phyloP scores from a whole-genome alignment of 306 rosid genomes.

The Biancaea sappan region DNA sequence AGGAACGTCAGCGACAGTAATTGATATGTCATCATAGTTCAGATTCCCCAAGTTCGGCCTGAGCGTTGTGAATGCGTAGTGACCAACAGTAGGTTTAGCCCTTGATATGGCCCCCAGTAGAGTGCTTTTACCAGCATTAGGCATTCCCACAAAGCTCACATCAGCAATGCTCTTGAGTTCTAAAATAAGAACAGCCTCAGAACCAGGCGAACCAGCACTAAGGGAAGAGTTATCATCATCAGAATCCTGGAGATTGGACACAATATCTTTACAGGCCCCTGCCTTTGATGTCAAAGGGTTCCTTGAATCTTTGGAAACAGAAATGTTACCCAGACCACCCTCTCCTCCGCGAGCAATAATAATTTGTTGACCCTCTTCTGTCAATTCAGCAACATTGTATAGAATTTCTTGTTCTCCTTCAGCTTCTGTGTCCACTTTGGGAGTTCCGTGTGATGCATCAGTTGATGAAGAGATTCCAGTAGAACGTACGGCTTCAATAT shows the following conservation, averaged over 20 bases:
- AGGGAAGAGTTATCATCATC: conserved; percentile 47
- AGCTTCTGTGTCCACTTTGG: conserved; percentile 37
- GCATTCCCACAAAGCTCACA: conserved; percentile 95
- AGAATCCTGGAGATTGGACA: conserved; percentile 30
- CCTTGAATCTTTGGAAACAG: conserved; percentile 47
- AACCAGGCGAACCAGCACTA: conserved; percentile 60
- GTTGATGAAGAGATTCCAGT: conserved; percentile 31
- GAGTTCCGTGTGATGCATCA: neutral
- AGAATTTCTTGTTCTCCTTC: conserved; percentile 52
- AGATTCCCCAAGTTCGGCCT: conserved; percentile 90
- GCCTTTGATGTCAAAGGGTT: conserved; percentile 35
- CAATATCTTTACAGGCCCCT: conserved; percentile 28
- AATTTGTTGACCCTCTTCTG: conserved; percentile 70
- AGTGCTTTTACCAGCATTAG: conserved; percentile 98
- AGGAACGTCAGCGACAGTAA: conserved; percentile 92
- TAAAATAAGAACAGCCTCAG: conserved; percentile 70
- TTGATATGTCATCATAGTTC: conserved; percentile 78
- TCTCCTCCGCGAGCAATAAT: conserved; percentile 77
- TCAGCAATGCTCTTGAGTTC: conserved; percentile 95
- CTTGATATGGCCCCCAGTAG: conserved; percentile 85
- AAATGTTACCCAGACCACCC: conserved; percentile 75
- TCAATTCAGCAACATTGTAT: conserved; percentile 74
- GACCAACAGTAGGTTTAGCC: conserved; percentile 82
- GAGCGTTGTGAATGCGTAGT: conserved; percentile 91
- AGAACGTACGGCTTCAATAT: conserved; percentile 24